phyloP scores from a whole-genome alignment of 352 stramenopile species.

The Pythium utonaiense region DNA sequence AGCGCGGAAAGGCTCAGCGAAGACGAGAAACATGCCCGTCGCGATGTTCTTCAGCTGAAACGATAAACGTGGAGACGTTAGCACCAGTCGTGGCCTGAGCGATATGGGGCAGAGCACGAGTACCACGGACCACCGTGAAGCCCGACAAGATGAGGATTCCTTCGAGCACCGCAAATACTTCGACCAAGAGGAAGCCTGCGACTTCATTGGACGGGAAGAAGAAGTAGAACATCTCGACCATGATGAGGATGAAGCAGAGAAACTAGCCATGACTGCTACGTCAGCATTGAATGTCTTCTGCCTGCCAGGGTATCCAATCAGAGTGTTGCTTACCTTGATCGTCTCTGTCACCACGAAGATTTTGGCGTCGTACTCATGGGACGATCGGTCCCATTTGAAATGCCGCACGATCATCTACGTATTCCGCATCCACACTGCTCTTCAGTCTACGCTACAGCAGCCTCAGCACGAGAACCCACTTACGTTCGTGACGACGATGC shows the following conservation, averaged over 20 bases:
- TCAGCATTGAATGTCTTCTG: too few species aligned
- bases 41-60: constrained; percentile 84
- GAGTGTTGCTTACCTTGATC: constrained; percentile 36
- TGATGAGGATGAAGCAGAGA: constrained; percentile 62
- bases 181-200: constrained; percentile 62
- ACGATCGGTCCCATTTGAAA: constrained; percentile 71
- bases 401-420: constrained; percentile 63
- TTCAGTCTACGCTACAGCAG: neutral
- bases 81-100: neutral
- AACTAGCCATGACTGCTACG: constrained; percentile 37
- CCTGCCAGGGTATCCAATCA: too few species aligned
- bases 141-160: constrained; percentile 51
- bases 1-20: constrained; percentile 74
- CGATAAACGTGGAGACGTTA: neutral
- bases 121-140: constrained; percentile 54
- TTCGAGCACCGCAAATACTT: constrained; percentile 65
- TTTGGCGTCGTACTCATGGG: constrained; percentile 62
- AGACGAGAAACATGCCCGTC: constrained; percentile 80
- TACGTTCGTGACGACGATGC: constrained; percentile 80
- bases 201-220: constrained; percentile 68
- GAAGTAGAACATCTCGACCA: constrained; percentile 83
- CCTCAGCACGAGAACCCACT: neutral
- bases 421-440: neutral
- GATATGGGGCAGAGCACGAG: neutral
- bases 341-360: constrained; percentile 79